These are phyloP conservation scores for Bromus sterilis DNA, from an alignment of 176 grass and related monocot species.

Conservation along the genomic window DNA sequence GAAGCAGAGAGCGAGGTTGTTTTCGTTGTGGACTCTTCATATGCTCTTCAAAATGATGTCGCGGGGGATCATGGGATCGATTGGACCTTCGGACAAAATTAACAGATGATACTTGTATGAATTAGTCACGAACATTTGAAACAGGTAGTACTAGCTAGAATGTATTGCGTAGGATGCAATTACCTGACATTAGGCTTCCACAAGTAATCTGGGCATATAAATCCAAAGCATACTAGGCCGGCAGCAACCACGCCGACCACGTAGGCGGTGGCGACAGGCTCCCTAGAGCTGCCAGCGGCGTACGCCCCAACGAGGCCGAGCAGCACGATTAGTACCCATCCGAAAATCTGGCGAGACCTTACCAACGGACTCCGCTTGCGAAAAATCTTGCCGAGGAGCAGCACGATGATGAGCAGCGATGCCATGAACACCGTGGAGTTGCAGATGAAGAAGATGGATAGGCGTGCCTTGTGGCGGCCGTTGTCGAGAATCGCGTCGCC, in stretches of 20 bases:
- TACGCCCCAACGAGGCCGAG: neutral
- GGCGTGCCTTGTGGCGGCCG: neutral
- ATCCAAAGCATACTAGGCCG: neutral
- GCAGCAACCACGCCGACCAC: neutral
- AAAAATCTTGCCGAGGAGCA: neutral
- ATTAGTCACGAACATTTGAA: too few species aligned
- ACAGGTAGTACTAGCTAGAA: too few species aligned
- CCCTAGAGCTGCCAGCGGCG: neutral
- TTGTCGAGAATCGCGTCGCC: neutral
- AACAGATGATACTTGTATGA: too few species aligned
- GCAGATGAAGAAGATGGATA: constrained; percentile 3
- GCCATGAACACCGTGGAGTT: constrained; percentile 20
- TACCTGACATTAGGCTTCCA: too few species aligned
- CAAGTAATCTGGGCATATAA: too few species aligned
- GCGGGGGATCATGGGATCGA: too few species aligned
- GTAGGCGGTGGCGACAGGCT: neutral
- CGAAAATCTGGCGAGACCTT: neutral
- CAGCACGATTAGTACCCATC: neutral
- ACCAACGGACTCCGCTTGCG: neutral
- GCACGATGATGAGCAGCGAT: constrained; percentile 11
- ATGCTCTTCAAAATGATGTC: too few species aligned
- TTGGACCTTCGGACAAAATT: too few species aligned
- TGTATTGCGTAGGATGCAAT: too few species aligned
- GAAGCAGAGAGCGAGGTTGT: neutral
- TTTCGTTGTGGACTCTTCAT: too few species aligned